Evolutionary conservation across 768 basidiomycete species (phyloP).

Genomic region (Suillus alpinus): DNA sequence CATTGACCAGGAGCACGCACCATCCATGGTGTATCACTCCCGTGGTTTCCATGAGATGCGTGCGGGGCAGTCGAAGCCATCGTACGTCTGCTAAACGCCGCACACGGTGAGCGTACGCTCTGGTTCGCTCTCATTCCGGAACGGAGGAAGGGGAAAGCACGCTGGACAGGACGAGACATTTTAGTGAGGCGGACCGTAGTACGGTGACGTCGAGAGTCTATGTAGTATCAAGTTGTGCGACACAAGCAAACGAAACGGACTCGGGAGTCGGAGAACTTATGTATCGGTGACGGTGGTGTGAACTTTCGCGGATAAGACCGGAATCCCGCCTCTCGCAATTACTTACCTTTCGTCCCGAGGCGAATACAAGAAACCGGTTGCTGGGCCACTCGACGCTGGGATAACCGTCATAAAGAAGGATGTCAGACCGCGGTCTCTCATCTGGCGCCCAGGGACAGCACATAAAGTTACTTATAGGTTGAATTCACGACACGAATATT

Average conservation of each 20-base stretch:
- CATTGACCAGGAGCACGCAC: constrained; percentile 16
- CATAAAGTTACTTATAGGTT: neutral
- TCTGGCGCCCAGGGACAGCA: neutral
- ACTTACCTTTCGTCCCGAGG: neutral
- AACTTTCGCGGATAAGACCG: constrained; percentile 5
- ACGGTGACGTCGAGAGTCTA: neutral
- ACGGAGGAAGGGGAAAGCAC: constrained; percentile 19
- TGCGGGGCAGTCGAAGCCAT: constrained; percentile 24
- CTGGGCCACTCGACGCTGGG: neutral
- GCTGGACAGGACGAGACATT: constrained; percentile 24
- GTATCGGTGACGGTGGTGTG: neutral
- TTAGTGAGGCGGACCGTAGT: neutral
- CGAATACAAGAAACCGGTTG: neutral
- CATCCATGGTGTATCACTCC: constrained; percentile 28
- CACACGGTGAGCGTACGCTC: constrained; percentile 13
- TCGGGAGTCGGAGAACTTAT: neutral
- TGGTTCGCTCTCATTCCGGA: constrained; percentile 9
- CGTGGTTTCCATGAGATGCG: constrained; percentile 14
- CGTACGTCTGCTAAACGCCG: constrained; percentile 19
- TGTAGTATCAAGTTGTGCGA: neutral
- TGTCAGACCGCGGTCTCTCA: neutral
- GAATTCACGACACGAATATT: neutral
- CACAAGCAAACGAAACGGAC: neutral
- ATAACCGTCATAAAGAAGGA: neutral
- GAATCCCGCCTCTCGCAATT: neutral